These are phyloP conservation scores for Fusarium sp. DNA, from an alignment of 2,329 filamentous ascomycete genomes.

Conservation along the genomic window DNA sequence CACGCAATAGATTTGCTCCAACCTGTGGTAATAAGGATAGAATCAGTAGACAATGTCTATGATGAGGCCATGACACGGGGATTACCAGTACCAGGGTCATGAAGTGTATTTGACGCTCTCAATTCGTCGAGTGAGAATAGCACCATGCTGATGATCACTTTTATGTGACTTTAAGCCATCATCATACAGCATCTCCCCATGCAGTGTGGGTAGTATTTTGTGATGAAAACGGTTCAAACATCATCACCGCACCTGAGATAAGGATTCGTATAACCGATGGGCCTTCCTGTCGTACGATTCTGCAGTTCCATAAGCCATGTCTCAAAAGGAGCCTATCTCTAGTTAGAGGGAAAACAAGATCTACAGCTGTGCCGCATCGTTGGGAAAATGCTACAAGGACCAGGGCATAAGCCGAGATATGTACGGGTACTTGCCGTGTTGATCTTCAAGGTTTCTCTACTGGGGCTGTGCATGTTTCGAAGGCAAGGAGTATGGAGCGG, in stretches of 20 bases:
- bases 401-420: constrained; percentile 7
- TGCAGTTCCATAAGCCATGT: constrained; percentile 34
- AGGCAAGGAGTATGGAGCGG: constrained; percentile 3
- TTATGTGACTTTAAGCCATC: constrained; percentile 1
- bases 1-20: constrained; percentile 15
- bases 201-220: constrained; percentile 23
- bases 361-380: constrained; percentile 24
- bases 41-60: background rate
- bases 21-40: constrained; percentile 7
- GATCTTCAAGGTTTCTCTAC: constrained; percentile 22
- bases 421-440: constrained; percentile 16
- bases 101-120: background rate
- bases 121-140: constrained; percentile 1
- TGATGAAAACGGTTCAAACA: constrained; percentile 14
- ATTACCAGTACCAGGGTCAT: background rate
- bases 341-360: constrained; percentile 9
- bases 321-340: constrained; percentile 25
- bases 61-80: constrained; percentile 2
- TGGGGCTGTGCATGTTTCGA: constrained; percentile 19
- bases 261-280: constrained; percentile 5
- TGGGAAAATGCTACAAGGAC: constrained; percentile 19
- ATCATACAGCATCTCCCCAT: constrained; percentile 3
- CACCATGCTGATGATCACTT: background rate
- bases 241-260: constrained; percentile 14
- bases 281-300: constrained; percentile 37